Percentiles rank a stretch among this genome's conserved stretches.
Conservation (phyloP, 2,329 filamentous ascomycete genomes). For the Epichloe uncinata region DNA sequence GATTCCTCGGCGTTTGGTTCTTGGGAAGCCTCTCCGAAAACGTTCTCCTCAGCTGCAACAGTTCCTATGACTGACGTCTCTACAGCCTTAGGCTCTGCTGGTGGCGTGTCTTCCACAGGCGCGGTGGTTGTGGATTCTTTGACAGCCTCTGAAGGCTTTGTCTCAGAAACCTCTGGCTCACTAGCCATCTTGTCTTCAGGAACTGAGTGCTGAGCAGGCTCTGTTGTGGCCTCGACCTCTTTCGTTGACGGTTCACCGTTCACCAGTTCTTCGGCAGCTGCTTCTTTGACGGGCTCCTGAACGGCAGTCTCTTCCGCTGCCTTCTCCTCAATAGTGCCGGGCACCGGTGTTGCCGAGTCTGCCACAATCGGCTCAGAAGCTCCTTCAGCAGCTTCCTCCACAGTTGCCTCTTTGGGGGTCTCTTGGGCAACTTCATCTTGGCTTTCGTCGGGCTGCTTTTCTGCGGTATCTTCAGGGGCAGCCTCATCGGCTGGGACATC, state of each 20-base stretch:
- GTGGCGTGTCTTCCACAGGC: not conserved
- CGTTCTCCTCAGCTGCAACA: not conserved
- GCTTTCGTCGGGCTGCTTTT: not conserved
- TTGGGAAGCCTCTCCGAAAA: not conserved
- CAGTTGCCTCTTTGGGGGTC: not conserved
- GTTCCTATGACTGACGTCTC: not conserved
- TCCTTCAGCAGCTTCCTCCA: not conserved
- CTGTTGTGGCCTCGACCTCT: not conserved
- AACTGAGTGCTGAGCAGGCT: not conserved
- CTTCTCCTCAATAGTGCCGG: not conserved
- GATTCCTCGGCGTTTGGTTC: not conserved
- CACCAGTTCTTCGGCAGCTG: not conserved
- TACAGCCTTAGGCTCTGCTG: not conserved
- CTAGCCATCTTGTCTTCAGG: not conserved
- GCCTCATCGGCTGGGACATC: not conserved
- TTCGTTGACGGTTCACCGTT: not conserved
- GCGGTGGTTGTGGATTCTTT: not conserved
- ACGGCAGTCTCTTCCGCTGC: not conserved
- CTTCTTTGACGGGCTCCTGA: not conserved
- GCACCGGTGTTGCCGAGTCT: not conserved
- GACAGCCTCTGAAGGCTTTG: not conserved
- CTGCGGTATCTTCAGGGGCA: not conserved
- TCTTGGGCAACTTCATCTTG: conserved; percentile 1
- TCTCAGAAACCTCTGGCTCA: not conserved
- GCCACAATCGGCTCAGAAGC: not conserved